Percentiles rank a stretch among this genome's conserved stretches.
phyloP scores from a whole-genome alignment of 2,329 filamentous ascomycete genomes.

The Colletotrichum gloeosporioides region DNA sequence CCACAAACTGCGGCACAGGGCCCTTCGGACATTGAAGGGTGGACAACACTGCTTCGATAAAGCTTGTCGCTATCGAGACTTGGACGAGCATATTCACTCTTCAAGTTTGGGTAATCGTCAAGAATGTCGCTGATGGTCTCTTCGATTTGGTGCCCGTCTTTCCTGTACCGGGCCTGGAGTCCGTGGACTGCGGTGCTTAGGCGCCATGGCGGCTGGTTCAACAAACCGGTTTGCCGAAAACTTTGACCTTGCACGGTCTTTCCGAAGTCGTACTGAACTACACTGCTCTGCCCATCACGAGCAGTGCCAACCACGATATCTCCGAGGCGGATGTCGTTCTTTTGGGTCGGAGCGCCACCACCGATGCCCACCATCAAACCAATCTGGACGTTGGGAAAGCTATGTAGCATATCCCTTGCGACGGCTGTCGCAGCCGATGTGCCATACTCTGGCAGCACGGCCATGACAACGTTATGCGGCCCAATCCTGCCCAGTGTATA shows the following conservation, averaged over 20 bases:
- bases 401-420: conserved; percentile 31
- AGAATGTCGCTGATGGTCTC: not conserved
- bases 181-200: conserved; percentile 17
- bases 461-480: conserved; percentile 26
- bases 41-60: not conserved
- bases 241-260: conserved; percentile 23
- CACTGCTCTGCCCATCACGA: conserved; percentile 8
- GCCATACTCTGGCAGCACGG: conserved; percentile 24
- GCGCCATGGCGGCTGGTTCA: conserved; percentile 23
- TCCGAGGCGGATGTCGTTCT: conserved; percentile 37
- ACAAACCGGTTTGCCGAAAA: conserved; percentile 16
- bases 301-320: conserved; percentile 18
- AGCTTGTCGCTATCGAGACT: conserved; percentile 2
- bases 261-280: conserved; percentile 32
- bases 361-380: conserved; percentile 39
- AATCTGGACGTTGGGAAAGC: conserved; percentile 33
- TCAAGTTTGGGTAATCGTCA: conserved; percentile 7
- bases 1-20: not conserved
- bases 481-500: conserved; percentile 24
- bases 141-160: conserved; percentile 21
- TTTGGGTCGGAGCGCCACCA: conserved; percentile 37
- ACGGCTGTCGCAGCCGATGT: conserved; percentile 18
- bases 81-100: conserved; percentile 15
- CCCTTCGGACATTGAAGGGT: not conserved
- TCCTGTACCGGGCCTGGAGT: conserved; percentile 9